phyloP scores from a whole-genome alignment of 495 filamentous ascomycete species.

The Venustampulla echinocandica region DNA sequence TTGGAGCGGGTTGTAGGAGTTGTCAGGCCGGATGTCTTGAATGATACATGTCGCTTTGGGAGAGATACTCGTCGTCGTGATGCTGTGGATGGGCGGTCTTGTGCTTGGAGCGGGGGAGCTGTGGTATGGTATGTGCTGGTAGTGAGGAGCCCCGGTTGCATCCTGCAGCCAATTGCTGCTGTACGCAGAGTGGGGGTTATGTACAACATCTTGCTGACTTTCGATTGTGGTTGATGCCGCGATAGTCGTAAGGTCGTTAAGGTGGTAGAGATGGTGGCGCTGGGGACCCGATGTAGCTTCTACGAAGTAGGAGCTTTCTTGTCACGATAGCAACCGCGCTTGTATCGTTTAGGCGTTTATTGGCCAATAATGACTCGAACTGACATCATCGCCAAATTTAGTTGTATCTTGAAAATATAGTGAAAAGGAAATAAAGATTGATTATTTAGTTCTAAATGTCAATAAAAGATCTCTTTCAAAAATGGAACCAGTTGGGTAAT shows the following conservation, averaged over 20 bases:
- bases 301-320: too few species aligned
- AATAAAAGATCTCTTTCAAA: too few species aligned
- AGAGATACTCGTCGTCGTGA: slow-evolving; percentile 13
- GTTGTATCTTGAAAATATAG: too few species aligned
- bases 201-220: slow-evolving; percentile 15
- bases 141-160: slow-evolving; percentile 19
- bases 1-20: slow-evolving; percentile 1
- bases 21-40: slow-evolving; percentile 2
- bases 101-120: slow-evolving; percentile 3
- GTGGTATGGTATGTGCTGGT: slow-evolving; percentile 18
- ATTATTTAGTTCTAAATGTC: too few species aligned
- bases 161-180: slow-evolving; percentile 21
- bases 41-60: slow-evolving; percentile 19
- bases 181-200: slow-evolving; percentile 19
- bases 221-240: slow-evolving; percentile 6
- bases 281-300: neutral
- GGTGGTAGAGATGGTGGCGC: neutral
- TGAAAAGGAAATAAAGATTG: too few species aligned
- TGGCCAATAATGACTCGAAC: too few species aligned
- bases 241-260: slow-evolving; percentile 1
- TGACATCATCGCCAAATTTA: too few species aligned
- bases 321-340: too few species aligned
- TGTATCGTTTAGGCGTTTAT: neutral
- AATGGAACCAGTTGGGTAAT: too few species aligned
- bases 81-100: slow-evolving; percentile 2